phyloP scores from a whole-genome alignment of 1,284 basidiomycete genomes.

The Sporisorium iseilematis-ciliati region DNA sequence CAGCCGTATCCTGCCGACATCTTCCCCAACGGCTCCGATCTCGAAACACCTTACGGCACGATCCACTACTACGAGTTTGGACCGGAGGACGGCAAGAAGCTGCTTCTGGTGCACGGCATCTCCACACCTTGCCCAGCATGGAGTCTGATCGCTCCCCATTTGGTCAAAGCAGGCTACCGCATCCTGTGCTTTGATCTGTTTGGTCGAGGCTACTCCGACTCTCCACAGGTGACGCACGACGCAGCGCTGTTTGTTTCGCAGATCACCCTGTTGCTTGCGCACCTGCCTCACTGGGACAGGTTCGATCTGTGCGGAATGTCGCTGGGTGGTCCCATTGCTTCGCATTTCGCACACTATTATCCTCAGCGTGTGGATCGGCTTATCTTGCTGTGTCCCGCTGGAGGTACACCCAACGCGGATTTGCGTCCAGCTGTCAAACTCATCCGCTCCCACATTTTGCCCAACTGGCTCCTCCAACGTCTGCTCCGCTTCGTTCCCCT shows the following conservation, averaged over 20 bases:
- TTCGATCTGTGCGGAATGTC: conserved; percentile 54
- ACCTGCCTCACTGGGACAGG: conserved; percentile 47
- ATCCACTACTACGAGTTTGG: conserved; percentile 58
- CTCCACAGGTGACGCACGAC: conserved; percentile 46
- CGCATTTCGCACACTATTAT: conserved; percentile 51
- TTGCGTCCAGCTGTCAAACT: conserved; percentile 34
- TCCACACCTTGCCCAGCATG: conserved; percentile 49
- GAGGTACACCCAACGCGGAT: conserved; percentile 38
- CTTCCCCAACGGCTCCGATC: conserved; percentile 38
- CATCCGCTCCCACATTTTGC: conserved; percentile 43
- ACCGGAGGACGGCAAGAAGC: conserved; percentile 59
- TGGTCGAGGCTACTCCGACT: conserved; percentile 51
- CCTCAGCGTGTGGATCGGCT: conserved; percentile 42
- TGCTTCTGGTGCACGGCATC: conserved; percentile 65
- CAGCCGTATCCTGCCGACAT: conserved; percentile 45
- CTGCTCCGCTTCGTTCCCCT: conserved; percentile 39
- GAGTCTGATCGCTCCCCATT: conserved; percentile 29
- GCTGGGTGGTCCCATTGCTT: conserved; percentile 44
- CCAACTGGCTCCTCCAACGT: conserved; percentile 23
- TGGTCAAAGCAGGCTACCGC: conserved; percentile 51
- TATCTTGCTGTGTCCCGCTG: conserved; percentile 47
- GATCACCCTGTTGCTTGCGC: conserved; percentile 44
- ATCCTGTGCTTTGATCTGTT: conserved; percentile 50
- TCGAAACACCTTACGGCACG: conserved; percentile 40
- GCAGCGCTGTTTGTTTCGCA: conserved; percentile 45